Evolutionary conservation across 2,329 filamentous ascomycete genomes (phyloP), one percentile per base, ranked within the genome.

Genomic region (Fusarium sp.): DNA sequence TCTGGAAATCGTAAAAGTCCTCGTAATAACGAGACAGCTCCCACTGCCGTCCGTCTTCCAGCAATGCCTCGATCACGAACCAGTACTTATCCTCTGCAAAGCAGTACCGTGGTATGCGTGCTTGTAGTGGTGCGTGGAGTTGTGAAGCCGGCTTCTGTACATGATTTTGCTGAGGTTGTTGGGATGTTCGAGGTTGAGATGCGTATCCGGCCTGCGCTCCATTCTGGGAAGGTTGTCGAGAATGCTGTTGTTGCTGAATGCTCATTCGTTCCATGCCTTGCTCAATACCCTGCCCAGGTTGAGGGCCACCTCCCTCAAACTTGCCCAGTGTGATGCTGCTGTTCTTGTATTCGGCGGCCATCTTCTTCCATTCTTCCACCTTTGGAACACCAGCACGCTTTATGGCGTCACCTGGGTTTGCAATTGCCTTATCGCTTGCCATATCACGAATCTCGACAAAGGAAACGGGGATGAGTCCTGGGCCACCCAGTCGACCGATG

Each of bases 331-430:
- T 95, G 79, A 99, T 98, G 83, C 96, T 98, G 81, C 95, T 97
- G 81, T 98, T 98, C 86, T 99, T 99, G 84, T 99, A 99, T 72
- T 98, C 95, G 62, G 95, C 95, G 1, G 96, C 95, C 94, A 98
- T 98, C 84, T 97, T 97, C 86, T 99, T 99, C 96, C 96, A 99
- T 78, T 99, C 96, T 80, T 99, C 96, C 7, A 99, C 96, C 77
- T 92, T 92, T 17, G 96, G 96, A 12, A 99, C 95, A 25, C 95
- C 95, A 4, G 96, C 96, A 75, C 92, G 91, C 76, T 90, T 90
- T 62, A 99, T 94, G 2, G 96, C 95, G 35, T 95, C 95, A 31
- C 93, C 87, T 0, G 95, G 90, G 80, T 98, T 94, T 22, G 88
- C 82, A 3, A 98, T 94, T 1, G 95, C 88, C 74, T 93, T 90